phyloP scores from a whole-genome alignment of 768 basidiomycete genomes.

The Porpolomopsis calyptriformis region DNA sequence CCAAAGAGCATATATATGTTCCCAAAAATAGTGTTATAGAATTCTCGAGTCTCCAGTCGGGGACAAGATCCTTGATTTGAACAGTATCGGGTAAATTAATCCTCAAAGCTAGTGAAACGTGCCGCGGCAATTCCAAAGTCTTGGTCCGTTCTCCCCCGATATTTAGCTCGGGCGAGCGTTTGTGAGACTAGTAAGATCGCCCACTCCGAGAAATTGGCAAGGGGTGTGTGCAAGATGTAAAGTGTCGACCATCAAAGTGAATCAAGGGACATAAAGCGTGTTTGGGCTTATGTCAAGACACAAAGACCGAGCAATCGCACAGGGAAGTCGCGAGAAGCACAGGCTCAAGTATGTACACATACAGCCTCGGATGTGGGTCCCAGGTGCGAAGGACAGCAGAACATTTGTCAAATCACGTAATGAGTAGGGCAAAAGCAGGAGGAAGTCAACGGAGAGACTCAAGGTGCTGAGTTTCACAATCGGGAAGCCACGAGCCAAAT shows the following conservation, averaged over 20 bases:
- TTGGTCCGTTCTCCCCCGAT: background rate
- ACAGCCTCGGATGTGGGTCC: background rate
- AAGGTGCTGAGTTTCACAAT: background rate
- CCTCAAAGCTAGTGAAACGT: background rate
- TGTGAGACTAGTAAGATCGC: background rate
- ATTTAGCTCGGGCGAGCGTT: background rate
- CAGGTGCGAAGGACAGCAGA: background rate
- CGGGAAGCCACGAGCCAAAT: slow-evolving; percentile 1
- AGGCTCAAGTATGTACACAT: background rate
- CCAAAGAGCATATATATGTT: slow-evolving; percentile 3
- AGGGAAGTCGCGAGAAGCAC: background rate
- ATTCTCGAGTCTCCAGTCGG: background rate
- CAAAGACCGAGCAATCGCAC: background rate
- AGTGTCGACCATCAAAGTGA: background rate
- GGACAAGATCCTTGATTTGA: background rate
- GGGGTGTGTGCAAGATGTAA: background rate
- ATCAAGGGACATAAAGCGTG: background rate
- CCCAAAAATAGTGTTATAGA: background rate
- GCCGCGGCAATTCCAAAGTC: background rate
- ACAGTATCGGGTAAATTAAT: background rate
- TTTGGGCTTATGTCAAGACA: background rate
- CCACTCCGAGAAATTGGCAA: background rate
- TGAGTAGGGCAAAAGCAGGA: background rate
- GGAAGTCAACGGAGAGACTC: slow-evolving; percentile 1
- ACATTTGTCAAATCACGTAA: background rate